Evolutionary conservation across 2,329 filamentous ascomycete species (phyloP), one percentile per base, ranked within the genome.

Genomic region (Colletotrichum chlorophyti): DNA sequence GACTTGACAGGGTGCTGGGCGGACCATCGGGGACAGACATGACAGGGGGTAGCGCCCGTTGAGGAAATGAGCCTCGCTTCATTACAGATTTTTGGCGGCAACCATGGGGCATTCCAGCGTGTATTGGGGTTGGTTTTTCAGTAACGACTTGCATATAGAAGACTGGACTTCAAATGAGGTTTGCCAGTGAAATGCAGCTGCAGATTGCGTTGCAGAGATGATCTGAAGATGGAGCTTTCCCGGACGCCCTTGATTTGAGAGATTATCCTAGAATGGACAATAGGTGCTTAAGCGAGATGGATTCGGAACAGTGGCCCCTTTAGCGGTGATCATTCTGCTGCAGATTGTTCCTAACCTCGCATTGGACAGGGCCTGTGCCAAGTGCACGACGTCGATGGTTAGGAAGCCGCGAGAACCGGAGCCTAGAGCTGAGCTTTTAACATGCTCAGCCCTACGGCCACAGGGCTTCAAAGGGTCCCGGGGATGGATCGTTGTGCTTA

Each of bases 381-480:
- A 37, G 32, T 10, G 27, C 8, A 24, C 14, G 24, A 11, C 15
- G 26, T n/a, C n/a, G n/a, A 41, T 27, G 35, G 26, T 24, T 35
- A n/a, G 14, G n/a, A 31, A 24, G 34, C 34, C n/a, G 11, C 38
- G 14, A 14, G 9, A 40, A 26, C 8, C 21, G 5, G 12, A 9
- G 5, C 8, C 14, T 29, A 19, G 5, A 32, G 27, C 15, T 21
- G 42, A 27, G 17, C 27, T 31, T n/a, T 7, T 6, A 14, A 31
- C 29, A 19, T n/a, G 15, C 29, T 50, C 55, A 59, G 55, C 55
- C 55, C 51, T 59, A 59, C 27, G 26, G 27, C n/a, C 37, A 50
- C 31, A 40, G 27, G 51, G 29, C n/a, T n/a, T n/a, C n/a, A n/a
- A n/a, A n/a, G n/a, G n/a, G n/a, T n/a, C n/a, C n/a, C n/a, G n/a